A percentile compares a stretch with the other conserved stretches of the same genome.
These are phyloP conservation scores for Cruciata laevipes DNA, from an alignment of 257 asterid species.

Conservation along the genomic window DNA sequence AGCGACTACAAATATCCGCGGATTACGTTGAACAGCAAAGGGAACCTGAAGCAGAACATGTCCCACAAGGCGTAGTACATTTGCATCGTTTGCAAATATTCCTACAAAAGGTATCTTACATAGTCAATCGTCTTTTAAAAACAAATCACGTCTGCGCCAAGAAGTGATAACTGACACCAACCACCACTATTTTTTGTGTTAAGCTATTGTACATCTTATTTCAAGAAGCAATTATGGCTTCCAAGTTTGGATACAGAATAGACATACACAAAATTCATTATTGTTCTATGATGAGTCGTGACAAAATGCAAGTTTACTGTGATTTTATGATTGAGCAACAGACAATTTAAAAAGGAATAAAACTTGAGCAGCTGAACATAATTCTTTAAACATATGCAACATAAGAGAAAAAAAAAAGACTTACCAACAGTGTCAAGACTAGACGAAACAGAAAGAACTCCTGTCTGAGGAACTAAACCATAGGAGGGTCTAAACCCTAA, in stretches of 20 bases:
- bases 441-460: conserved; percentile 69
- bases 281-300: not conserved
- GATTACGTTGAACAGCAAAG: conserved; percentile 58
- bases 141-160: not conserved
- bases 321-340: not conserved
- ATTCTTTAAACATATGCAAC: not conserved
- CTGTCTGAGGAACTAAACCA: conserved; percentile 67
- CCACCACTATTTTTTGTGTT: not conserved
- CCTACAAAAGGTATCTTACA: conserved; percentile 41
- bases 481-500: conserved; percentile 88
- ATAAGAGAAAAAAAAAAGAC: conserved; percentile 14
- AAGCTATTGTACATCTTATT: not conserved
- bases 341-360: not conserved
- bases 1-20: conserved; percentile 70
- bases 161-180: not conserved
- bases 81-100: conserved; percentile 87
- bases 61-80: conserved; percentile 81
- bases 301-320: not conserved
- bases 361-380: not conserved
- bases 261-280: not conserved
- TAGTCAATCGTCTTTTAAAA: conserved; percentile 1
- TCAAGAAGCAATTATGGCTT: not conserved
- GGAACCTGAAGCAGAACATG: conserved; percentile 87
- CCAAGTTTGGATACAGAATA: not conserved
- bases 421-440: conserved; percentile 93